Evolutionary conservation across 164 flowering plant genomes (phyloP), one percentile per base, ranked within the genome.

Genomic region (Macadamia integrifolia): DNA sequence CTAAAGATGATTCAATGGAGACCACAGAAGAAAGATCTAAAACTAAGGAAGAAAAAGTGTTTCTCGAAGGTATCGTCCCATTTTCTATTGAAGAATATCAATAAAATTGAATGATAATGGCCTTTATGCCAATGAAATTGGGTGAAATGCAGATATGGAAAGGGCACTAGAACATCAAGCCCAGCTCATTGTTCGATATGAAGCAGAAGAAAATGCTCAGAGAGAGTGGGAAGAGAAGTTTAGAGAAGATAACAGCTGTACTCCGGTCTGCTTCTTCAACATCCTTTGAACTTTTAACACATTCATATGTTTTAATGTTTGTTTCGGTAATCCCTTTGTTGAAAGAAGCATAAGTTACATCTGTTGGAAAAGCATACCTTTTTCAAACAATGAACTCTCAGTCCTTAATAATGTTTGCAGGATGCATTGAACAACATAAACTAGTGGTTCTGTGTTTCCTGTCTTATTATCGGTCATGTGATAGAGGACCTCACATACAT

Each of bases 181-280:
- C 18, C 84, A 84, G 66, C 87, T 89, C 50, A 84, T 93, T 66
- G 87, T 76, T 59, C 79, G 60, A 60, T 84, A 81, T 81, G 87
- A 85, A 81, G 94, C 78, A 31, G 87, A 91, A 82, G 97, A 89
- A 83, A 84, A 82, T 72, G 96, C 94, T 68, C 97, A 93, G 75
- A 85, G 85, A 72, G 91, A 93, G 71, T 91, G 97, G 97, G 98
- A 91, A 71, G 88, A 88, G 79, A 87, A 86, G 75, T 87, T 73
- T 74, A 79, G 80, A 70, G 96, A 88, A 72, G 84, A 79, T 72
- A 86, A 82, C 67, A 70, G 68, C 71, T 68, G 77, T 61, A 79
- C 81, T 58, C 87, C 77, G 84, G 95, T 93, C 85, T 78, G 81
- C 66, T 70, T 61, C 49, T 14, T 64, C 18, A 49, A 40, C 49